A percentile compares a stretch with the other conserved stretches of the same genome.
Conservation (phyloP, 2,329 filamentous ascomycete species). For the Aspergillus persii region DNA sequence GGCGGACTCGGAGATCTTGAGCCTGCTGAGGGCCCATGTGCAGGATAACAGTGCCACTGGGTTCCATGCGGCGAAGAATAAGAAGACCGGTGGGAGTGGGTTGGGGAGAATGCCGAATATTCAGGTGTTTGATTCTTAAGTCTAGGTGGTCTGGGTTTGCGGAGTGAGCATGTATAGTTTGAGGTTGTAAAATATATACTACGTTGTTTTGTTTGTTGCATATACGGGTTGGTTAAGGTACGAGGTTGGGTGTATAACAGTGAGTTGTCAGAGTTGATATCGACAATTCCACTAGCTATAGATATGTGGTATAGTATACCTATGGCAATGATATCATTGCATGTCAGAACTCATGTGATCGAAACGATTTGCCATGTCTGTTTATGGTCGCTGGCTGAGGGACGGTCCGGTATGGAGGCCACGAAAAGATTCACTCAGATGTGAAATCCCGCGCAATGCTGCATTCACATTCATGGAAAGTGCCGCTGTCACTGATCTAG, state of each 20-base stretch:
- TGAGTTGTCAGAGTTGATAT: too few relatives aligned
- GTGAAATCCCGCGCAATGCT: too few relatives aligned
- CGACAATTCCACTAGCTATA: too few relatives aligned
- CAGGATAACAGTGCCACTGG: conserved; percentile 60
- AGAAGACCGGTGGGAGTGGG: conserved; percentile 38
- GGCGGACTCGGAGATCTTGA: conserved; percentile 77
- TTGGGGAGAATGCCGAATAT: conserved; percentile 51
- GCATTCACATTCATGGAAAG: too few relatives aligned
- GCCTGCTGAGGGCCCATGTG: conserved; percentile 77
- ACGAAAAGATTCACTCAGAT: too few relatives aligned
- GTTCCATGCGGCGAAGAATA: conserved; percentile 39
- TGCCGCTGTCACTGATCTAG: too few relatives aligned
- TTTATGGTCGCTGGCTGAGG: background rate
- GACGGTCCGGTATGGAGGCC: too few relatives aligned
- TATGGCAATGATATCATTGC: background rate
- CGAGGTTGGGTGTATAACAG: background rate
- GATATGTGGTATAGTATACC: too few relatives aligned
- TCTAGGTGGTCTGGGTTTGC: background rate
- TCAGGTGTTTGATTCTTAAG: conserved; percentile 36
- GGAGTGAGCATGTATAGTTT: background rate
- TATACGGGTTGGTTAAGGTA: background rate
- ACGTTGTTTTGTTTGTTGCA: conserved; percentile 2
- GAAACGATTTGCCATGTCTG: background rate
- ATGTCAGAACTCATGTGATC: background rate
- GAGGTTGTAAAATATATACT: background rate